Percentiles rank a stretch among this genome's conserved stretches.
phyloP scores from a whole-genome alignment of 2,329 filamentous ascomycete species.

The Arthrobotrys entomopaga region DNA sequence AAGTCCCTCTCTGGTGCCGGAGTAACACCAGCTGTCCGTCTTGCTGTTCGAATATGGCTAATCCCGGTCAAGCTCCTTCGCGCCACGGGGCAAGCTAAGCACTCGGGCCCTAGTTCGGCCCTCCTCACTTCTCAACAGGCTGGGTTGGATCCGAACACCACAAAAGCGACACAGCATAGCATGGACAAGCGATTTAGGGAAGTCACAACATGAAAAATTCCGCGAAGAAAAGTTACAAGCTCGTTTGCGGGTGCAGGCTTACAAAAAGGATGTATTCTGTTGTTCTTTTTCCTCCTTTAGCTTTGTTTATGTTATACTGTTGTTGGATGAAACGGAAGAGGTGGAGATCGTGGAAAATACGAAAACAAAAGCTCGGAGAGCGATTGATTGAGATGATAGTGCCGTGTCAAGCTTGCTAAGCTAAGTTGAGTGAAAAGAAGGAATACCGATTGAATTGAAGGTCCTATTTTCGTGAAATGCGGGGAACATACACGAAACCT shows the following conservation, averaged over 20 bases:
- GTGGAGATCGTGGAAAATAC: constrained; percentile 3
- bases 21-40: too few species aligned
- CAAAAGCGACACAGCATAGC: constrained; percentile 40
- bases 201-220: constrained; percentile 20
- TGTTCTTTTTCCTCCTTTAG: not conserved
- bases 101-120: constrained; percentile 32
- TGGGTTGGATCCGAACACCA: constrained; percentile 31
- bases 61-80: constrained; percentile 48
- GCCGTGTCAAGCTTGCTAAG: not conserved
- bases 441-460: not conserved
- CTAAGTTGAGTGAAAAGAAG: not conserved
- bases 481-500: constrained; percentile 21
- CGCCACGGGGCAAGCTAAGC: constrained; percentile 35
- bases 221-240: not conserved
- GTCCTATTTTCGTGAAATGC: not conserved
- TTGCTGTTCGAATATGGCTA: not conserved
- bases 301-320: too few species aligned
- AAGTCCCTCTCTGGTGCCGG: too few species aligned
- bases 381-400: too few species aligned
- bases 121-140: constrained; percentile 25
- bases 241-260: not conserved
- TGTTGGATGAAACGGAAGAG: not conserved
- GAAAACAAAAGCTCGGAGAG: not conserved
- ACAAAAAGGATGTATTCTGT: not conserved
- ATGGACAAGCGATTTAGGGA: constrained; percentile 45